These are phyloP conservation scores for Schizochytrium sp. DNA, from an alignment of 108 stramenopile species.

Conservation along the genomic window DNA sequence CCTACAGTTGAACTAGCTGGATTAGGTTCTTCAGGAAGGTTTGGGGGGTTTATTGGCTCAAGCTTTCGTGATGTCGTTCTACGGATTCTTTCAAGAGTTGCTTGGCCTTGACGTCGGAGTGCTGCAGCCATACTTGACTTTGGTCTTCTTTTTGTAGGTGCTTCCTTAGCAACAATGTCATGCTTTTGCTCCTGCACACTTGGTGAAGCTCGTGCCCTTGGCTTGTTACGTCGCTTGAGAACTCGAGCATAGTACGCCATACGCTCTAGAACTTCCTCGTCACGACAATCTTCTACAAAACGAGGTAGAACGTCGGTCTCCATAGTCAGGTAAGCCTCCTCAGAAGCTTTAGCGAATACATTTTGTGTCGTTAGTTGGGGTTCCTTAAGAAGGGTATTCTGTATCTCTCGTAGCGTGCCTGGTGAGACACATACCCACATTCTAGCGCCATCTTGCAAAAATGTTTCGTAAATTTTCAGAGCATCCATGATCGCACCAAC, in stretches of 20 bases:
- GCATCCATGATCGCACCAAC: slow-evolving; percentile 58
- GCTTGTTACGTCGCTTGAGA: not conserved
- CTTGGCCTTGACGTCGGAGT: too few relatives aligned
- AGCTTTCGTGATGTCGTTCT: too few relatives aligned
- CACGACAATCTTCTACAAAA: not conserved
- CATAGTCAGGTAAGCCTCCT: slow-evolving; percentile 29
- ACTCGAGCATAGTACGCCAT: slow-evolving; percentile 24
- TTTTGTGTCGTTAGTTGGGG: not conserved
- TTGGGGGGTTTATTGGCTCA: too few relatives aligned
- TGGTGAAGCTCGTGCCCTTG: not conserved
- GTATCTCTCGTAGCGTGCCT: not conserved
- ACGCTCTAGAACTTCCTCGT: slow-evolving; percentile 7
- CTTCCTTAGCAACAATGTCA: too few relatives aligned
- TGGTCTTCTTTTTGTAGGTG: too few relatives aligned
- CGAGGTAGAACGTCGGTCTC: slow-evolving; percentile 35
- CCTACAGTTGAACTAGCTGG: too few relatives aligned
- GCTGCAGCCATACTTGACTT: too few relatives aligned
- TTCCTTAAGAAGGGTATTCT: not conserved
- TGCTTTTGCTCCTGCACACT: not conserved
- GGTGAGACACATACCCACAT: slow-evolving; percentile 52
- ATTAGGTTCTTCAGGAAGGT: too few relatives aligned
- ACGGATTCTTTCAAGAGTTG: too few relatives aligned
- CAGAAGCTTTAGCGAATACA: slow-evolving; percentile 14
- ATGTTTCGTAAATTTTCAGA: not conserved
- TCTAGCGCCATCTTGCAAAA: slow-evolving; percentile 54